These are phyloP conservation scores for Lyophyllum decastes DNA, from an alignment of 768 basidiomycete genomes.

Conservation along the genomic window DNA sequence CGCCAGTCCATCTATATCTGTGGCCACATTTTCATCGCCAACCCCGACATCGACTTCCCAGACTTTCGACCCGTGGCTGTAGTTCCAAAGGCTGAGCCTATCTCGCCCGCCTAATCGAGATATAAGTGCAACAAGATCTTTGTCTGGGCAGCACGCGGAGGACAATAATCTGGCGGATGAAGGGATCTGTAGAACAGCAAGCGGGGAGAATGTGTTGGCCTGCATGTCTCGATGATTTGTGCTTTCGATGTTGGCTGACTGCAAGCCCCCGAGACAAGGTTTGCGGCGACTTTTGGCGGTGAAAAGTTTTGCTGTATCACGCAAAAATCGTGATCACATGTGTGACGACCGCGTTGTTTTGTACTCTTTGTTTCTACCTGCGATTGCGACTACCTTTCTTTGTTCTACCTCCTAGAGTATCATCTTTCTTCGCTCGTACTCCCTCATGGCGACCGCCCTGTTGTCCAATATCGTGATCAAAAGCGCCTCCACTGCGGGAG, in stretches of 20 bases:
- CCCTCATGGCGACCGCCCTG: constrained; percentile 52
- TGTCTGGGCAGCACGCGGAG: constrained; percentile 82
- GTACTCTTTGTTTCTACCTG: background rate
- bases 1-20: constrained; percentile 58
- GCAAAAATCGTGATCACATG: background rate
- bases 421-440: constrained; percentile 63
- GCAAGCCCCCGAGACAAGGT: background rate
- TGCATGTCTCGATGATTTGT: constrained; percentile 31
- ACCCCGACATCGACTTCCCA: constrained; percentile 78
- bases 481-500: constrained; percentile 38
- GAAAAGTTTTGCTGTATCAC: too few relatives aligned
- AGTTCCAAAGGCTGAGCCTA: constrained; percentile 76
- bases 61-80: constrained; percentile 71
- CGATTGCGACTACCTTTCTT: constrained; percentile 49
- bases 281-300: too few relatives aligned
- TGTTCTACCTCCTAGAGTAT: constrained; percentile 51
- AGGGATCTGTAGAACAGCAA: constrained; percentile 59
- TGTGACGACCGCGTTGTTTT: background rate
- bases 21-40: constrained; percentile 36
- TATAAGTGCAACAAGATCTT: constrained; percentile 72
- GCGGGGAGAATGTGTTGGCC: constrained; percentile 51
- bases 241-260: background rate
- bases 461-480: constrained; percentile 62
- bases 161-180: constrained; percentile 56
- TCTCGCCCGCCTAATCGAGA: constrained; percentile 69